phyloP scores from a whole-genome alignment of 1,284 basidiomycete species.

The Rhodotorula sp. region DNA sequence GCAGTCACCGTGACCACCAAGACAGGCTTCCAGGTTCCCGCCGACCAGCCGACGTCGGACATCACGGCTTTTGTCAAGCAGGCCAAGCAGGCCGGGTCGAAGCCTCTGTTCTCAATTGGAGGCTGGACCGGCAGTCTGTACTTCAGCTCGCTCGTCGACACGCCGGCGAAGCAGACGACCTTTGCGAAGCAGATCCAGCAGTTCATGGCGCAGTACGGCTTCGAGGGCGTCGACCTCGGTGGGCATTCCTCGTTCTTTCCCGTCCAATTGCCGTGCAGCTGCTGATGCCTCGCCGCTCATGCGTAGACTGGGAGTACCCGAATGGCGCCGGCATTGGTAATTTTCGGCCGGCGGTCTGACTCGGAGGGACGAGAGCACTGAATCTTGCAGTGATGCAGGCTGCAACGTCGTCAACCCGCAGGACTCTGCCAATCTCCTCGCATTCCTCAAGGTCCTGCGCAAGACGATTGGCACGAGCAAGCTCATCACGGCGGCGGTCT shows the following conservation, averaged over 20 bases:
- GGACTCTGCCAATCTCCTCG: constrained; percentile 72
- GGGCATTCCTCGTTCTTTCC: background rate
- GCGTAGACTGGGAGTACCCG: constrained; percentile 82
- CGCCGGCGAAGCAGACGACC: constrained; percentile 55
- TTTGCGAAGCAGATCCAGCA: constrained; percentile 65
- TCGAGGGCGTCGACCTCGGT: constrained; percentile 81
- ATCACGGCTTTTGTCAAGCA: constrained; percentile 19
- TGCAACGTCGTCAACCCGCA: constrained; percentile 61
- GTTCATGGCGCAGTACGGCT: constrained; percentile 60
- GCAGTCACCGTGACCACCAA: constrained; percentile 25
- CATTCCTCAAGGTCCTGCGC: constrained; percentile 69
- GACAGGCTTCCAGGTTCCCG: constrained; percentile 23
- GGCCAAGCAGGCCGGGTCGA: constrained; percentile 17
- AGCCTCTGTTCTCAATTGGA: constrained; percentile 29
- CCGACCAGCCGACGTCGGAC: constrained; percentile 7
- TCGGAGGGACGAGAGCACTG: background rate
- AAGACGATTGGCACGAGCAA: constrained; percentile 61
- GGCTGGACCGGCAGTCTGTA: constrained; percentile 49
- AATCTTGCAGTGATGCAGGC: background rate
- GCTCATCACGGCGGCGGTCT: constrained; percentile 71
- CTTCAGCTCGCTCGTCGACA: constrained; percentile 71
- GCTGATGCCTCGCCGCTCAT: background rate
- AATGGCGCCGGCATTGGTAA: constrained; percentile 53
- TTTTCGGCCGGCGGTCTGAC: background rate
- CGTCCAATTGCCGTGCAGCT: background rate